Base-by-base conservation (phyloP, 1,284 basidiomycete genomes). In the Cryptococcus hybrid region DNA sequence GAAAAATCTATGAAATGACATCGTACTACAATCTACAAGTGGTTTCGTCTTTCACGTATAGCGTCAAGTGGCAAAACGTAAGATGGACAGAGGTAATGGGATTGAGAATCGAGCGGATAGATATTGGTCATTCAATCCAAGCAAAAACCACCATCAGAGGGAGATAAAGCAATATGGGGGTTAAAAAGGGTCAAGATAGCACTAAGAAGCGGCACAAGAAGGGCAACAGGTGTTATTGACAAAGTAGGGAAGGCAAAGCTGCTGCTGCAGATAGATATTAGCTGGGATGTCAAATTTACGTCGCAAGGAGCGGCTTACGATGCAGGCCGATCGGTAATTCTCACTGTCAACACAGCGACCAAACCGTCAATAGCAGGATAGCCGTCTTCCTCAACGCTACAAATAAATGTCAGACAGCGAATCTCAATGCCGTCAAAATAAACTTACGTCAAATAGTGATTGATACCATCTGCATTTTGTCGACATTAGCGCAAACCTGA, bases 311-410 rank as follows among this genome's bases (percentile, higher is more conserved):
- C 30, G 30, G 57, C 65, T 49, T 47, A 66, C 60, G 56, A 58
- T 43, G 50, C 38, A 3, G 73, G 72, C 30, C 52, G 36, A 38
- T 39, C 71, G 1, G 84, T 82, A 45, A 93, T 85, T 67, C 82
- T 84, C 51, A 94, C 88, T 0, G 85, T 86, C 63, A 95, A 68
- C 1, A 97, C 80, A 0, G 90, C 92, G 0, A 96, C 87, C 4
- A 92, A 80, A 0, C 94, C 93, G 71, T 97, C 93, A 5, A 87
- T 82, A 0, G 92, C 86, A 52, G 85, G 86, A 12, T 78, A 67
- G 2, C 84, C 85, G 44, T 84, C 68, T 8, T 81, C 77, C 18
- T 80, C 82, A 5, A 95, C 89, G 35, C 65, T 69, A 47, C 3
- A 45, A 13, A 13, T 8, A 43, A 46, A 5, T 13, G 45, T 57